Percentiles rank a stretch among this genome's conserved stretches.
These are phyloP conservation scores for Lobosporangium transversale DNA, from an alignment of 192 early-diverging fungal species.

Conservation along the genomic window DNA sequence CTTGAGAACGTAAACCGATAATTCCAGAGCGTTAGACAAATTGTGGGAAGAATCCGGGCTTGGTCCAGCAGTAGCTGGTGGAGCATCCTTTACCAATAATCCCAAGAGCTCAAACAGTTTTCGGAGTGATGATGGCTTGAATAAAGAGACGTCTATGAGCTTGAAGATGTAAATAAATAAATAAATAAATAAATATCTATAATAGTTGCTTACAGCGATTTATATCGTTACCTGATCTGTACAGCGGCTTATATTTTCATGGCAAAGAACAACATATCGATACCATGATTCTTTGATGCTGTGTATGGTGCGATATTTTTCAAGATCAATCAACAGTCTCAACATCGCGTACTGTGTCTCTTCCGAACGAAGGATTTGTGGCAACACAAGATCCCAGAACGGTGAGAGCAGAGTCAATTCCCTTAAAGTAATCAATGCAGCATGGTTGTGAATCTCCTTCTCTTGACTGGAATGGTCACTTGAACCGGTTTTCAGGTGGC, in stretches of 20 bases:
- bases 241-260: neutral
- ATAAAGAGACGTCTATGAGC: neutral
- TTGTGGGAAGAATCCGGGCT: neutral
- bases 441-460: neutral
- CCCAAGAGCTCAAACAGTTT: slow-evolving; percentile 29
- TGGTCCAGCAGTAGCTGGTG: neutral
- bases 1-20: neutral
- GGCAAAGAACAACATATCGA: slow-evolving; percentile 1
- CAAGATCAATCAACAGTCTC: slow-evolving; percentile 32
- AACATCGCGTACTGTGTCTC: slow-evolving; percentile 10
- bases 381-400: slow-evolving; percentile 8
- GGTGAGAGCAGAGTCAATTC: neutral
- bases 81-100: neutral
- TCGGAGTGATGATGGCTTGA: neutral
- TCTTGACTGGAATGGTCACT: neutral
- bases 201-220: neutral
- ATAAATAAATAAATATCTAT: neutral
- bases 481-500: neutral
- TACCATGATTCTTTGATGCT: neutral
- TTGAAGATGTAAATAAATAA: slow-evolving; percentile 6
- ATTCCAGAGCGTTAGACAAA: neutral
- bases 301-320: slow-evolving; percentile 5
- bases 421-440: neutral
- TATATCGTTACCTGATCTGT: slow-evolving; percentile 7
- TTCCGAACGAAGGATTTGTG: neutral